Evolutionary conservation across 2,329 filamentous ascomycete genomes (phyloP).

Genomic region (Rutstroemia sp.): DNA sequence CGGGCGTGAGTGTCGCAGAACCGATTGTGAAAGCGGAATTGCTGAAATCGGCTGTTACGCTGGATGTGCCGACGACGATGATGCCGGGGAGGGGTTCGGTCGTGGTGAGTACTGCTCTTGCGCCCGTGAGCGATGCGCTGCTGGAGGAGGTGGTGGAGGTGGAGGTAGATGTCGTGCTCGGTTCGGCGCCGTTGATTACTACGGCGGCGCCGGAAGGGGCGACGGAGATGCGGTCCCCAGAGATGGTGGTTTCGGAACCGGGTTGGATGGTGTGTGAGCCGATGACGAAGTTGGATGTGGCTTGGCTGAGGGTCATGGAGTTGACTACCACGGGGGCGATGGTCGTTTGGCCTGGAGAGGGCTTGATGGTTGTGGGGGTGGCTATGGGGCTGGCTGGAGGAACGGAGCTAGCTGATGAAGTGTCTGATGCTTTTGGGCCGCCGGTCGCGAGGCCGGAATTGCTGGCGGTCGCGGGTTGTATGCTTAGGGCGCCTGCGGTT

Average conservation of each 20-base stretch:
- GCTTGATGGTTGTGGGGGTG: constrained; percentile 1
- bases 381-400: neutral
- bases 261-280: constrained; percentile 21
- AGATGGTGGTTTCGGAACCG: constrained; percentile 20
- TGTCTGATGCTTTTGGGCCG: neutral
- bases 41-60: constrained; percentile 16
- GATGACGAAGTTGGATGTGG: constrained; percentile 16
- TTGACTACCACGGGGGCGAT: constrained; percentile 17
- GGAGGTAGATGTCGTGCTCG: constrained; percentile 2
- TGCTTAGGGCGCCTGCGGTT: neutral
- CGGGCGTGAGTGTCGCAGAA: constrained; percentile 12
- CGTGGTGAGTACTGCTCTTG: neutral
- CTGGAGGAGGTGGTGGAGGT: neutral
- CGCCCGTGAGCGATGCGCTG: neutral
- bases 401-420: neutral
- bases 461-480: neutral
- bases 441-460: neutral
- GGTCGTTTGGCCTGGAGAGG: constrained; percentile 6
- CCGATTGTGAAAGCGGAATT: constrained; percentile 11
- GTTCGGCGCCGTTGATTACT: constrained; percentile 15
- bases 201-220: constrained; percentile 16
- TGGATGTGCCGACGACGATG: constrained; percentile 16
- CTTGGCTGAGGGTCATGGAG: constrained; percentile 16
- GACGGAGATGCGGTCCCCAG: constrained; percentile 19
- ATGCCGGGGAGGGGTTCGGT: constrained; percentile 10